These are phyloP conservation scores for Epicoccum nigrum DNA, from an alignment of 2,329 filamentous ascomycete genomes.

Conservation along the genomic window DNA sequence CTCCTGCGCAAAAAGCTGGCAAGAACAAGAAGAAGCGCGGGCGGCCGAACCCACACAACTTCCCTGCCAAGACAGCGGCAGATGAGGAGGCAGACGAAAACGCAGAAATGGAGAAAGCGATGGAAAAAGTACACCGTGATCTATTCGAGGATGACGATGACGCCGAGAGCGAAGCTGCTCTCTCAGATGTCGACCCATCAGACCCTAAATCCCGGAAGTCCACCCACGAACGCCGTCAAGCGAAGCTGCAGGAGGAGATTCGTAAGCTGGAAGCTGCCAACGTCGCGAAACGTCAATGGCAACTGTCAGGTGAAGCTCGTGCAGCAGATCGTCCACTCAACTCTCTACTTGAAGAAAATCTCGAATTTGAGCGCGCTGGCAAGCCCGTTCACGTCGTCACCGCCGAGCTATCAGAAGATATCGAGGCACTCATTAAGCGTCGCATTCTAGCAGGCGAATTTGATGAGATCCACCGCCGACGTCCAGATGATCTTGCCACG, in stretches of 20 bases:
- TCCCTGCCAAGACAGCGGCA: slow-evolving; percentile 41
- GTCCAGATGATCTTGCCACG: slow-evolving; percentile 73
- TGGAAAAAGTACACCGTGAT: slow-evolving; percentile 85
- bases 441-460: slow-evolving; percentile 90
- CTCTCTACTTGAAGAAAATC: slow-evolving; percentile 89
- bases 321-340: slow-evolving; percentile 84
- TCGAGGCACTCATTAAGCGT: slow-evolving; percentile 92
- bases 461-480: slow-evolving; percentile 84
- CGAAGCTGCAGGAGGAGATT: slow-evolving; percentile 87
- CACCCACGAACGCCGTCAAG: slow-evolving; percentile 84
- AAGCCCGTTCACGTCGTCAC: slow-evolving; percentile 96
- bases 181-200: slow-evolving; percentile 67
- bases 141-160: slow-evolving; percentile 79
- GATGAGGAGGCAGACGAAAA: slow-evolving; percentile 43
- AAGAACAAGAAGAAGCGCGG: slow-evolving; percentile 62
- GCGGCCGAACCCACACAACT: slow-evolving; percentile 61
- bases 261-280: slow-evolving; percentile 87
- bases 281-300: slow-evolving; percentile 90
- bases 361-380: slow-evolving; percentile 93
- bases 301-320: slow-evolving; percentile 83
- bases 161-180: slow-evolving; percentile 62
- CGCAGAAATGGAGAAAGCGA: slow-evolving; percentile 78
- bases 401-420: slow-evolving; percentile 84
- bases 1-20: slow-evolving; percentile 74
- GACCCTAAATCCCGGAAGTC: slow-evolving; percentile 78